Evolutionary conservation across 1,284 basidiomycete species (phyloP), one percentile per base, ranked within the genome.

Genomic region (Malassezia dermatis): DNA sequence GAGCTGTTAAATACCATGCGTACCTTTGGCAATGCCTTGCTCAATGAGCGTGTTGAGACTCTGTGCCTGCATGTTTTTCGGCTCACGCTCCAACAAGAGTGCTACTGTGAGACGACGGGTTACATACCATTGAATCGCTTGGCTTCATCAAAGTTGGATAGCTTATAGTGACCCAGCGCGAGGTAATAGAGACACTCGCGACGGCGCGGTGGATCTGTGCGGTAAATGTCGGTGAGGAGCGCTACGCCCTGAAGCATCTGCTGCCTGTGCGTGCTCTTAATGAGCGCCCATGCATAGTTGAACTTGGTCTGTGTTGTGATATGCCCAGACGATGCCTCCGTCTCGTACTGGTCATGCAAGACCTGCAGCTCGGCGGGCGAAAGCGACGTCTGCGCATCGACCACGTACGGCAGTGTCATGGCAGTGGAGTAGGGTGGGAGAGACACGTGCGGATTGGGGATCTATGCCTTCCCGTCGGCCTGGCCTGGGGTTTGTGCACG

Each of bases 181-280:
- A 99, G 84, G 77, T 96, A 99, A 75, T 96, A 99, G 32, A 96
- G 78, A 71, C 94, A 98, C 77, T 99, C 94, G 75, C 94, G 79
- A 61, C 94, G 81, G 62, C 94, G 82, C 30, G 83, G 77, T 10
- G 93, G 85, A 60, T 95, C 91, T 2, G 83, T 80, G 50, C 89
- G 84, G 77, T 94, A 98, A 57, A 99, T 86, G 51, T 96, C 94
- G 81, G 94, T 91, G 54, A 99, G 78, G 48, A 98, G 75, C 63
- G 83, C 83, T 46, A 98, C 88, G 34, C 94, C 78, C 32, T 84
- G 84, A 62, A 86, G 88, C 80, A 72, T 70, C 41, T 73, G 69
- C 3, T 64, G 68, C 12, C 71, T 48, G 37, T 51, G 51, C 50
- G 60, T 60, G 55, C 62, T 65, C 61, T 72, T 72, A 53, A 73